Evolutionary conservation across 352 stramenopile species (phyloP).

Genomic region (Globisporangium paddicum): DNA sequence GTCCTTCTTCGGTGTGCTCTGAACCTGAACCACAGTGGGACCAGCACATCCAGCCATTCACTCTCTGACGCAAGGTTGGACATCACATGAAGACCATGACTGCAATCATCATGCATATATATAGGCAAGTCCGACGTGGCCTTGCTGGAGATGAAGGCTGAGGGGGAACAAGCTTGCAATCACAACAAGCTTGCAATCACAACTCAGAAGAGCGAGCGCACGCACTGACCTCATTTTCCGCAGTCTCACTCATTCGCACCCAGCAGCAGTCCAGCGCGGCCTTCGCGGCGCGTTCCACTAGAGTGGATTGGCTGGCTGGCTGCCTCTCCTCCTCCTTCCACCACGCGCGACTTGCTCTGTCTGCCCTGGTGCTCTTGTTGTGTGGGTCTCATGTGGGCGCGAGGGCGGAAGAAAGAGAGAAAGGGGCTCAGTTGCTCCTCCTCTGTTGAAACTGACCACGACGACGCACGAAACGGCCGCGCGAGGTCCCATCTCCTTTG

Average conservation of each 20-base stretch:
- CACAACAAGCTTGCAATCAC: background rate
- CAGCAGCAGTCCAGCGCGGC: background rate
- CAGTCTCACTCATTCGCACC: background rate
- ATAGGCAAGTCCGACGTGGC: background rate
- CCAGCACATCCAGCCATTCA: background rate
- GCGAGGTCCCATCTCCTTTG: background rate
- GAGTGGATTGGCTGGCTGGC: background rate
- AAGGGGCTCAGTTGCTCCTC: background rate
- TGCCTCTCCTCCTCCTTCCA: too few relatives aligned
- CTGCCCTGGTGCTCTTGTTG: too few relatives aligned
- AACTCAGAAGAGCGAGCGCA: background rate
- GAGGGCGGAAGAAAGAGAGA: slow-evolving; percentile 6
- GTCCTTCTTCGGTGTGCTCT: slow-evolving; percentile 1
- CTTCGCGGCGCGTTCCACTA: background rate
- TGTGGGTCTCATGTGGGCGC: background rate
- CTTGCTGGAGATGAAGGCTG: background rate
- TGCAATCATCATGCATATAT: background rate
- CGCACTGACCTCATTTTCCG: background rate
- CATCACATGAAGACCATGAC: background rate
- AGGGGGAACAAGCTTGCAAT: background rate
- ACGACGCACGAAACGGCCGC: background rate
- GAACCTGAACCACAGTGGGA: background rate
- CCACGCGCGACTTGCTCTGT: background rate
- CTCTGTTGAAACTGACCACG: slow-evolving; percentile 2
- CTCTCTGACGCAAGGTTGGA: background rate